These are phyloP conservation scores for Naegleria lovaniensis DNA, from an alignment of 208 protist genomes.

Conservation along the genomic window DNA sequence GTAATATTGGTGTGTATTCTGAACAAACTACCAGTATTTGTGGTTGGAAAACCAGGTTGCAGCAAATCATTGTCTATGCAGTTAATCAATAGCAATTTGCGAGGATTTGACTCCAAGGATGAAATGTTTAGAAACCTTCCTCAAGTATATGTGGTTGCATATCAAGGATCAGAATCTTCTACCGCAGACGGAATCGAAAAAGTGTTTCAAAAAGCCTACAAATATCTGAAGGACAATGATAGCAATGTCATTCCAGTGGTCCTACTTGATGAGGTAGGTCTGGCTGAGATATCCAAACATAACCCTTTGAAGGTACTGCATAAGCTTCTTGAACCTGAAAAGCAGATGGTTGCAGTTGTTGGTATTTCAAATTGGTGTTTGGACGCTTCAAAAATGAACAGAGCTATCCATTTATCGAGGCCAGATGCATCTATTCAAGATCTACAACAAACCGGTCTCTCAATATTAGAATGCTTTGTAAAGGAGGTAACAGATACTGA, in stretches of 20 bases:
- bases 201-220: constrained; percentile 45
- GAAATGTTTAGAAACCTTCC: constrained; percentile 39
- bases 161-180: constrained; percentile 51
- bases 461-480: background rate
- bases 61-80: constrained; percentile 57
- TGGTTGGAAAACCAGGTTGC: constrained; percentile 63
- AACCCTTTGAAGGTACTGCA: constrained; percentile 74
- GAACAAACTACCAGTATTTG: constrained; percentile 55
- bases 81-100: constrained; percentile 44
- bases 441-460: constrained; percentile 18
- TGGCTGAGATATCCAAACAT: constrained; percentile 58
- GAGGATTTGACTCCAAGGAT: constrained; percentile 39
- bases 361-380: constrained; percentile 69
- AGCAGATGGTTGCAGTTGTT: constrained; percentile 50
- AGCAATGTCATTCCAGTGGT: constrained; percentile 36
- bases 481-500: too few relatives aligned
- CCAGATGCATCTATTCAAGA: background rate
- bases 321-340: constrained; percentile 44
- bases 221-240: constrained; percentile 35
- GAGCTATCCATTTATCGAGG: constrained; percentile 26
- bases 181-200: constrained; percentile 52
- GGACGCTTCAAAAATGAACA: constrained; percentile 75
- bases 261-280: constrained; percentile 67
- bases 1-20: constrained; percentile 55
- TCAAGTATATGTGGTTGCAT: constrained; percentile 45